A percentile compares a stretch with the other conserved stretches of the same genome.
Evolutionary conservation across 1,284 basidiomycete genomes (phyloP).

Genomic region (Ustilago shanxiensis): DNA sequence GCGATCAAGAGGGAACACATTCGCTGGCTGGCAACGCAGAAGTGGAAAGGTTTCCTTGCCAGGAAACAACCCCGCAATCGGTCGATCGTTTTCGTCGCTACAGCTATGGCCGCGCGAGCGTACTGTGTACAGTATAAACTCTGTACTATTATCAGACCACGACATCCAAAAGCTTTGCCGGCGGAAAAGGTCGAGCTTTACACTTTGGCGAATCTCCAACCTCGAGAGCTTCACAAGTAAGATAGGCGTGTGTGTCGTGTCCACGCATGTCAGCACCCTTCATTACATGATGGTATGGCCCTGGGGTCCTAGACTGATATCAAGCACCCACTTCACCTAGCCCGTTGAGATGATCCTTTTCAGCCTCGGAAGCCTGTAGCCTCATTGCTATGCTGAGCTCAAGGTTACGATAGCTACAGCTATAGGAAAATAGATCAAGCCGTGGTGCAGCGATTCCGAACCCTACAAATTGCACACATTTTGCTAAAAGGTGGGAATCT

Average conservation of each 20-base stretch:
- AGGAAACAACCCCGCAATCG: not conserved
- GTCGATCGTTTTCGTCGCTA: conserved; percentile 26
- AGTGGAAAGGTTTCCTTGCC: no score
- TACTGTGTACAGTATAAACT: not conserved
- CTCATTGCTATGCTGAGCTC: no score
- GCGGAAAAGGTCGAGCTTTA: not conserved
- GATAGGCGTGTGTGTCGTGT: no score
- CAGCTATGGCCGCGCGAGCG: conserved; percentile 16
- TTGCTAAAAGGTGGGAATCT: no score
- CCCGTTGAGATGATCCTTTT: not conserved
- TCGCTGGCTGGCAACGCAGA: not conserved
- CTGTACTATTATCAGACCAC: no score
- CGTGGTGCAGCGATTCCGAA: no score
- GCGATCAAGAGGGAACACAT: not conserved
- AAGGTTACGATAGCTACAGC: no score
- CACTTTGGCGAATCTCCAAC: no score
- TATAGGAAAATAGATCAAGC: no score
- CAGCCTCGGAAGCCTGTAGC: not conserved
- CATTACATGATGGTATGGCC: not conserved
- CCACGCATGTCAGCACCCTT: no score
- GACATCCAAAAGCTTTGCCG: not conserved
- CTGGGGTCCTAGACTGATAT: not conserved
- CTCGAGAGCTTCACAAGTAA: not conserved
- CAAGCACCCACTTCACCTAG: not conserved
- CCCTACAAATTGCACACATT: no score